Evolutionary conservation across 1,139 yeast species (phyloP).

Genomic region (Sugiyamaella grinbergsii): DNA sequence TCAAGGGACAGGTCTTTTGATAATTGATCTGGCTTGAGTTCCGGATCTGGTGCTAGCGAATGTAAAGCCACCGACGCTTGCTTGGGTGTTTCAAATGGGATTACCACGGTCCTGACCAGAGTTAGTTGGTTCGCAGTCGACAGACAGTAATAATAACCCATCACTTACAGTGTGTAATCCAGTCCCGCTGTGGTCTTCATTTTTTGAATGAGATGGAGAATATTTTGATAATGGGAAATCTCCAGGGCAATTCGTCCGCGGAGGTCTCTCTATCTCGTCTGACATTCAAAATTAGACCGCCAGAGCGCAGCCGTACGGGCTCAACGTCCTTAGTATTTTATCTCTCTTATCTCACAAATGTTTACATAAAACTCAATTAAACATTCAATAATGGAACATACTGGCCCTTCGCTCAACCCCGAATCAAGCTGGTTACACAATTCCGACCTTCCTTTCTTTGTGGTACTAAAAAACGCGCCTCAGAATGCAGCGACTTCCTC

Average conservation of each 20-base stretch:
- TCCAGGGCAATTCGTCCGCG: neutral
- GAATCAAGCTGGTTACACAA: constrained; percentile 9
- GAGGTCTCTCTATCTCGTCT: neutral
- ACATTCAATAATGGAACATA: constrained; percentile 1
- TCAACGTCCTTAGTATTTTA: no score
- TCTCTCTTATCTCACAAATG: no score
- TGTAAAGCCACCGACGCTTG: constrained; percentile 67
- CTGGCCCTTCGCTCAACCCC: neutral
- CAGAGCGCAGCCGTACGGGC: neutral
- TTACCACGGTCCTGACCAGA: constrained; percentile 44
- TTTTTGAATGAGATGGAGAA: neutral
- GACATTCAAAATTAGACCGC: no score
- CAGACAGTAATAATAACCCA: no score
- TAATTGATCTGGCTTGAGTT: constrained; percentile 58
- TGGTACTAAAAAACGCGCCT: constrained; percentile 9
- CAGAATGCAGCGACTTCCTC: constrained; percentile 4
- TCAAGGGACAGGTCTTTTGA: constrained; percentile 30
- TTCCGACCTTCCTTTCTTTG: constrained; percentile 19
- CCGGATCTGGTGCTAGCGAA: constrained; percentile 75
- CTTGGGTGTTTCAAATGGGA: constrained; percentile 62
- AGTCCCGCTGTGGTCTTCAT: constrained; percentile 2
- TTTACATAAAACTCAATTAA: neutral
- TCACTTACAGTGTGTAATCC: constrained; percentile 18
- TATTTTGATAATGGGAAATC: neutral
- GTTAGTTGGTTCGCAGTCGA: neutral